Evolutionary conservation across 2,329 filamentous ascomycete genomes (phyloP).

Genomic region (Didymella exigua): DNA sequence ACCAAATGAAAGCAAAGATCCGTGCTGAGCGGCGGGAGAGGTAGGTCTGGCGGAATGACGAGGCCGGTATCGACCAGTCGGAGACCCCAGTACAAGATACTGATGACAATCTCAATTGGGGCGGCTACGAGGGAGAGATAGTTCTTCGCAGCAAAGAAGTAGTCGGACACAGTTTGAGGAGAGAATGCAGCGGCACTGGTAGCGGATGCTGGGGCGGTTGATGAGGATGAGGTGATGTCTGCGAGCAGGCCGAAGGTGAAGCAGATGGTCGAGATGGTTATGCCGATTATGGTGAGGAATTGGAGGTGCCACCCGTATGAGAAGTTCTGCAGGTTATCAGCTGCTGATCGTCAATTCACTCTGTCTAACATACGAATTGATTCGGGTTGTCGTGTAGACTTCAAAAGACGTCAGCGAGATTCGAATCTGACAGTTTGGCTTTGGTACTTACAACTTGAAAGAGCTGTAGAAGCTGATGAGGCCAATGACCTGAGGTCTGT

Average conservation of each 20-base stretch:
- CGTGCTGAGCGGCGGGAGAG: constrained; percentile 53
- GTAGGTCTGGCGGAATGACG: constrained; percentile 53
- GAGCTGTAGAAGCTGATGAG: constrained; percentile 53
- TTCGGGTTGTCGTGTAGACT: constrained; percentile 42
- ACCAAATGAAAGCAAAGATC: constrained; percentile 59
- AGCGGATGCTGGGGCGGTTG: not conserved
- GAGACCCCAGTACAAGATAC: constrained; percentile 74
- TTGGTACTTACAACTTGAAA: constrained; percentile 46
- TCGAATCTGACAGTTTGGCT: not conserved
- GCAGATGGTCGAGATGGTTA: constrained; percentile 64
- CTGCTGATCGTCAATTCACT: no score
- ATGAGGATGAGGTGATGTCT: constrained; percentile 55
- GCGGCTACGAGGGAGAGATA: constrained; percentile 67
- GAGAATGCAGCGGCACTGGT: constrained; percentile 39
- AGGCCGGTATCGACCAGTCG: constrained; percentile 60
- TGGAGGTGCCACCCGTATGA: constrained; percentile 73
- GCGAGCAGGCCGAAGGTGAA: constrained; percentile 68
- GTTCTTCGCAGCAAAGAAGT: constrained; percentile 72
- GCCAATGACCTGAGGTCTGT: constrained; percentile 39
- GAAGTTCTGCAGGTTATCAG: constrained; percentile 49
- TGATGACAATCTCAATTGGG: constrained; percentile 74
- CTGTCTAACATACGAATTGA: constrained; percentile 26
- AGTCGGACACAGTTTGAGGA: constrained; percentile 49
- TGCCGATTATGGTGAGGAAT: constrained; percentile 76
- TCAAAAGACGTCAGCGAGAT: constrained; percentile 24